phyloP scores from a whole-genome alignment of 2,329 filamentous ascomycete genomes.

The Xylaria sp. region DNA sequence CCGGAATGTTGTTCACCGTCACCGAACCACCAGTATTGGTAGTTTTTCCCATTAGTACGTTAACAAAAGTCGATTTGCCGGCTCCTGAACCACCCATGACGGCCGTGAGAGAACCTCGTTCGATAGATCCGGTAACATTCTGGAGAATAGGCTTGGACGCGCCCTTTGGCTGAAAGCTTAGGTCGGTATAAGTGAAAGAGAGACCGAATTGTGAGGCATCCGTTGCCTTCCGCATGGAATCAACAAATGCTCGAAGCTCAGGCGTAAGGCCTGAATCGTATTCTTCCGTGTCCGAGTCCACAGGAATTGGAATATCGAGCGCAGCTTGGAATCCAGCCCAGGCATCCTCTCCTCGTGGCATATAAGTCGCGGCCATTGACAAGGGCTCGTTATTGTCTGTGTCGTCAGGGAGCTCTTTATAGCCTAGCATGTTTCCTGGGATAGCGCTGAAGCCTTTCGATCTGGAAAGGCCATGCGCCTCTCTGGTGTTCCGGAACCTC shows the following conservation, averaged over 20 bases:
- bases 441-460: conserved; percentile 46
- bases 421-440: conserved; percentile 48
- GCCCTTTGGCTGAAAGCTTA: conserved; percentile 60
- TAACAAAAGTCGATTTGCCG: conserved; percentile 69
- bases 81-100: conserved; percentile 71
- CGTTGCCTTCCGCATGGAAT: conserved; percentile 63
- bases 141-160: conserved; percentile 59
- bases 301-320: conserved; percentile 48
- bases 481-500: conserved; percentile 49
- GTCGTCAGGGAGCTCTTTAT: conserved; percentile 49
- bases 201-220: conserved; percentile 63
- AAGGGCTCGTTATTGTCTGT: conserved; percentile 51
- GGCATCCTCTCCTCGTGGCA: conserved; percentile 42
- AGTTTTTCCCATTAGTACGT: conserved; percentile 69
- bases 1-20: conserved; percentile 61
- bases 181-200: conserved; percentile 62
- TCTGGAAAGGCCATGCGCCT: conserved; percentile 40
- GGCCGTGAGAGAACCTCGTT: conserved; percentile 64
- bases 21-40: conserved; percentile 61
- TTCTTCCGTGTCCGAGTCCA: conserved; percentile 42
- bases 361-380: conserved; percentile 49
- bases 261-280: conserved; percentile 50
- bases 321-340: conserved; percentile 53
- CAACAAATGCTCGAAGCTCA: conserved; percentile 61
- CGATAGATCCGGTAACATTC: conserved; percentile 64